A percentile compares a stretch with the other conserved stretches of the same genome.
phyloP scores from a whole-genome alignment of 345 rosid species.

The rapeseed (Brassica napus) region Da-Ae NC_063446.1:58538501-58539000 shows the following conservation, averaged over 20 bases:
- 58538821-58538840: background rate
- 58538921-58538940: no score
- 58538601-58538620: background rate
- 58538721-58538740: background rate
- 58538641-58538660: background rate
- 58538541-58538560: background rate
- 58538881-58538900: background rate
- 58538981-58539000: no score
- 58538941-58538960: no score
- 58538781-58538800: background rate
- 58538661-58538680: background rate
- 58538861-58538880: background rate
- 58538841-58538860: background rate
- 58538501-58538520: slow-evolving; percentile 37
- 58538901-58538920: background rate
- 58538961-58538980: no score
- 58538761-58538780: background rate
- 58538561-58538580: background rate
- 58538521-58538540: slow-evolving; percentile 27
- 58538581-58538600: background rate
- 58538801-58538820: background rate
- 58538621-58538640: background rate
- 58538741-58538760: background rate
- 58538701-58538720: background rate
- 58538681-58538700: background rate